These are phyloP conservation scores for Spergularia marina DNA, from an alignment of 148 eudicot species.

Conservation along the genomic window DNA sequence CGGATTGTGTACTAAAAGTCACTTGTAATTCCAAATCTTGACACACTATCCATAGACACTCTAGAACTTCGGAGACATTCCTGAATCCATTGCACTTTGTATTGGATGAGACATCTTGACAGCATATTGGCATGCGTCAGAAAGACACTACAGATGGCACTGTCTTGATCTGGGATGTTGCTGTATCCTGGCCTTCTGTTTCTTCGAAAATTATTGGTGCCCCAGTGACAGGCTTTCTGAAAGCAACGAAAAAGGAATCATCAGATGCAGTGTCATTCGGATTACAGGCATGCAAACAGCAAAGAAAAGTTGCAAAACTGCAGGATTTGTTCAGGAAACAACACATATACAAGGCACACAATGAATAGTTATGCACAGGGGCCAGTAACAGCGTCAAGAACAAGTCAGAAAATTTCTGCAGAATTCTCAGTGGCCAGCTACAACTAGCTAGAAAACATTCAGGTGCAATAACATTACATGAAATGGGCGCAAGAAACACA, in stretches of 20 bases:
- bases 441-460: neutral
- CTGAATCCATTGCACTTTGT: neutral
- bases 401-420: neutral
- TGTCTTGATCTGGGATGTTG: slow-evolving; percentile 41
- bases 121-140: slow-evolving; percentile 22
- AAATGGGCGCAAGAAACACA: neutral
- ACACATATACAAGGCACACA: neutral
- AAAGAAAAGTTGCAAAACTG: neutral
- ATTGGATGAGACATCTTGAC: neutral
- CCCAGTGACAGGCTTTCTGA: slow-evolving; percentile 43
- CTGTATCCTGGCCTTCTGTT: slow-evolving; percentile 52
- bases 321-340: neutral
- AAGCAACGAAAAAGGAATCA: neutral
- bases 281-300: neutral
- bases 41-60: neutral
- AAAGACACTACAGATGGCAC: slow-evolving; percentile 46
- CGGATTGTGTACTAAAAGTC: neutral
- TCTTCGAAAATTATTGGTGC: slow-evolving; percentile 43
- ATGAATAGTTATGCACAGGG: neutral
- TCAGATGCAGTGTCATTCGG: neutral
- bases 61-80: neutral
- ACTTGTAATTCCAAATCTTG: neutral
- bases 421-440: neutral
- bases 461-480: neutral
- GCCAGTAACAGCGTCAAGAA: neutral